Conservation (phyloP, 2,329 filamentous ascomycete genomes). For the Colletotrichum nymphaeae region DNA sequence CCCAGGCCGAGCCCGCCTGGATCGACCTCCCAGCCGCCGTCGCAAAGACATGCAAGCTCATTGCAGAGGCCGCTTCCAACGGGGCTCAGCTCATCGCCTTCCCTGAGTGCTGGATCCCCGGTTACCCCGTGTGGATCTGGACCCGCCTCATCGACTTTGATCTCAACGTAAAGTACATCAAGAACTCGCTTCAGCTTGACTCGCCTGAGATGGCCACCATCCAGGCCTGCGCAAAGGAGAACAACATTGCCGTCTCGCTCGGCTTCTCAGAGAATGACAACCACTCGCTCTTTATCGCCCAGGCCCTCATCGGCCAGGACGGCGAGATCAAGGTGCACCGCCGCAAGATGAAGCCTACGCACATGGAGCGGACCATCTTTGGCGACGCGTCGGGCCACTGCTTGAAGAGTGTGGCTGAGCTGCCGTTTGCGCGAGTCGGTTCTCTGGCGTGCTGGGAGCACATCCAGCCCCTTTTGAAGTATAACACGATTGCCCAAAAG, state of each 20-base stretch:
- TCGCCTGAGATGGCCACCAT: constrained; percentile 58
- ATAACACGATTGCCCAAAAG: constrained; percentile 41
- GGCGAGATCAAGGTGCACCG: constrained; percentile 53
- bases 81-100: constrained; percentile 67
- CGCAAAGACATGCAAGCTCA: constrained; percentile 67
- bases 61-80: constrained; percentile 64
- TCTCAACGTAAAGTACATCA: constrained; percentile 46
- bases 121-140: constrained; percentile 61
- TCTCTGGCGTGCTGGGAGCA: constrained; percentile 69
- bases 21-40: constrained; percentile 66
- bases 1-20: constrained; percentile 71
- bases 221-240: constrained; percentile 52
- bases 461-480: constrained; percentile 60
- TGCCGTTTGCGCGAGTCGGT: constrained; percentile 62
- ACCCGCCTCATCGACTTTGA: constrained; percentile 45
- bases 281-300: constrained; percentile 58
- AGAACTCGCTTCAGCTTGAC: constrained; percentile 53
- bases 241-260: constrained; percentile 57
- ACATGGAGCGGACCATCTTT: constrained; percentile 62
- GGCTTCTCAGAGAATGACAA: constrained; percentile 62
- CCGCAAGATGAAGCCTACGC: constrained; percentile 64
- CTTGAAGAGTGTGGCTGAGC: constrained; percentile 58
- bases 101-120: constrained; percentile 65
- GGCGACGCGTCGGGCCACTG: constrained; percentile 30
- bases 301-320: constrained; percentile 54